Percentiles rank a stretch among this genome's conserved stretches.
Conservation (phyloP, 768 basidiomycete species). For the Rhodotorula paludigena region DNA sequence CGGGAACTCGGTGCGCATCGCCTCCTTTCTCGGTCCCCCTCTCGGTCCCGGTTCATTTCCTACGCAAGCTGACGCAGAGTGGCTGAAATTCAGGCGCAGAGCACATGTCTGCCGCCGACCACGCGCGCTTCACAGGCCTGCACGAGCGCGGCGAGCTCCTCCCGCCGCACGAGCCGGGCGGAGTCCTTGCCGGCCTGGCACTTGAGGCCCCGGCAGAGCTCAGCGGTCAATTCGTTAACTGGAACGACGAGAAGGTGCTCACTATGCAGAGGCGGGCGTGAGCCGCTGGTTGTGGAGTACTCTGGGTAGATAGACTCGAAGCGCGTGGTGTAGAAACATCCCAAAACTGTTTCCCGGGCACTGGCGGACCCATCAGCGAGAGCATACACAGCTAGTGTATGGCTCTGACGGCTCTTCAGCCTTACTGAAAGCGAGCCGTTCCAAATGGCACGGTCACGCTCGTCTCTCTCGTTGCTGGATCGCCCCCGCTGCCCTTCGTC, state of each 20-base stretch:
- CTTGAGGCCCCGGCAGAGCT: constrained; percentile 60
- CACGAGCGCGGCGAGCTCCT: constrained; percentile 64
- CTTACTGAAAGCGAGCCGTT: no score
- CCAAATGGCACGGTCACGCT: no score
- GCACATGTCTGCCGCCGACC: constrained; percentile 57
- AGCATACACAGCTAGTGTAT: no score
- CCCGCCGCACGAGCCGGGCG: constrained; percentile 40
- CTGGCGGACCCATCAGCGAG: no score
- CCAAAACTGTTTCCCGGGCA: no score
- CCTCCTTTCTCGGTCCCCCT: no score
- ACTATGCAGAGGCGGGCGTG: not conserved
- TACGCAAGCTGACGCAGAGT: not conserved
- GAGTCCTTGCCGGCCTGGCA: constrained; percentile 66
- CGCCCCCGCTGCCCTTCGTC: no score
- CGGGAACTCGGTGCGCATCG: constrained; percentile 39
- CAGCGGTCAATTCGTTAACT: constrained; percentile 73
- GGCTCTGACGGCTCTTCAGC: no score
- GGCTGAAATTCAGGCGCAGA: not conserved
- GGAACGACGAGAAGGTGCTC: constrained; percentile 57
- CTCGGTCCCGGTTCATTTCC: not conserved
- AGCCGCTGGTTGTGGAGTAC: not conserved
- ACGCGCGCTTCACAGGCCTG: constrained; percentile 58
- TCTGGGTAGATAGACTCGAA: not conserved
- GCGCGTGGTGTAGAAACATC: no score
- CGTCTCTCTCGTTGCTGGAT: no score